Evolutionary conservation across 169 alveolate genomes (phyloP).

Genomic region (Plasmodium berghei): DNA sequence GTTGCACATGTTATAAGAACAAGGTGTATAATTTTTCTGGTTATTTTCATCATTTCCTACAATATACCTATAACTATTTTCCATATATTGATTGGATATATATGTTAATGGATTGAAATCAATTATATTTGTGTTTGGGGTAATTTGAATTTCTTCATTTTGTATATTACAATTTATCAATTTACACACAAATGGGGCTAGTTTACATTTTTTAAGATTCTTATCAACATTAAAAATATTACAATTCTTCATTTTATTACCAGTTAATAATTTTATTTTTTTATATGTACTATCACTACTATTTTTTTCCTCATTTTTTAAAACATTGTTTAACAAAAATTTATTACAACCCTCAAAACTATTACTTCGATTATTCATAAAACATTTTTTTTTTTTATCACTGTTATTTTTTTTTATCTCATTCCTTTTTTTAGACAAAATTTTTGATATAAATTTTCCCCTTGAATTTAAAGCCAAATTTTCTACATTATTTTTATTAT

Average conservation of each 20-base stretch:
- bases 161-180: neutral
- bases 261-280: neutral
- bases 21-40: too few relatives aligned
- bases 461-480: slow-evolving; percentile 6
- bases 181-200: neutral
- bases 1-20: too few relatives aligned
- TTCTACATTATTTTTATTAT: neutral
- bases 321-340: neutral
- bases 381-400: too few relatives aligned
- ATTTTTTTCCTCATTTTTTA: neutral
- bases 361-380: too few relatives aligned
- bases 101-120: slow-evolving; percentile 35
- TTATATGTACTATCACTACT: neutral
- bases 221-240: neutral
- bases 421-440: too few relatives aligned
- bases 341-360: too few relatives aligned
- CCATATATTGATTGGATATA: neutral
- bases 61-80: too few relatives aligned
- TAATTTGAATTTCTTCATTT: neutral
- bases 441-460: neutral
- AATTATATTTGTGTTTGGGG: slow-evolving; percentile 1
- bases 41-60: too few relatives aligned
- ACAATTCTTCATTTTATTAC: neutral
- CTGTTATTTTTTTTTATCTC: neutral
- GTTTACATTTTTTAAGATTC: neutral